These are phyloP conservation scores for Stipa capillata DNA, from an alignment of 176 grass and related monocot genomes.

Conservation along the genomic window DNA sequence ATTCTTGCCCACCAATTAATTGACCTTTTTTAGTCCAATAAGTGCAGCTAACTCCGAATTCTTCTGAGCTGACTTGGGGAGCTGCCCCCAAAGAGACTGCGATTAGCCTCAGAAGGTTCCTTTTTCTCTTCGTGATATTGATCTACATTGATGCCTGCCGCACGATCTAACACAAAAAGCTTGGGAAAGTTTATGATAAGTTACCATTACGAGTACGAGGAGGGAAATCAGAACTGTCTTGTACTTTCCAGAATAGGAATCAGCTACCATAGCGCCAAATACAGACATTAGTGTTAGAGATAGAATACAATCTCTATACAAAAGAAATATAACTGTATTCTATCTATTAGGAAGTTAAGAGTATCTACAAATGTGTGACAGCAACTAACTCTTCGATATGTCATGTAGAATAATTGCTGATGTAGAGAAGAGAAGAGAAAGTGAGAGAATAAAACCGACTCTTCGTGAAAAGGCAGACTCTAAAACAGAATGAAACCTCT, in stretches of 20 bases:
- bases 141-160: no score
- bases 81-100: neutral
- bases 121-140: neutral
- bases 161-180: no score
- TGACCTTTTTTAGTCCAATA: neutral
- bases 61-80: neutral
- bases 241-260: conserved; percentile 32
- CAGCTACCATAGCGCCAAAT: conserved; percentile 22
- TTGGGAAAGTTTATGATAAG: neutral
- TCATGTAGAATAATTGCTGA: no score
- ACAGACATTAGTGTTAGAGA: conserved; percentile 26
- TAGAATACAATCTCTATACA: no score
- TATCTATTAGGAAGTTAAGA: no score
- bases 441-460: no score
- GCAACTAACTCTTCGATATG: no score
- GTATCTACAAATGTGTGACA: no score
- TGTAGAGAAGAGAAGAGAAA: no score
- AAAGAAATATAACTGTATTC: no score
- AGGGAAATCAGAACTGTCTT: conserved; percentile 22
- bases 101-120: neutral
- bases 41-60: neutral
- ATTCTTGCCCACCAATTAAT: neutral
- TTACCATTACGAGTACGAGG: conserved; percentile 25
- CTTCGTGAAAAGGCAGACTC: no score
- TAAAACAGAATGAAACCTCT: no score